phyloP scores from a whole-genome alignment of 345 rosid species.

The Populus tremula region DNA sequence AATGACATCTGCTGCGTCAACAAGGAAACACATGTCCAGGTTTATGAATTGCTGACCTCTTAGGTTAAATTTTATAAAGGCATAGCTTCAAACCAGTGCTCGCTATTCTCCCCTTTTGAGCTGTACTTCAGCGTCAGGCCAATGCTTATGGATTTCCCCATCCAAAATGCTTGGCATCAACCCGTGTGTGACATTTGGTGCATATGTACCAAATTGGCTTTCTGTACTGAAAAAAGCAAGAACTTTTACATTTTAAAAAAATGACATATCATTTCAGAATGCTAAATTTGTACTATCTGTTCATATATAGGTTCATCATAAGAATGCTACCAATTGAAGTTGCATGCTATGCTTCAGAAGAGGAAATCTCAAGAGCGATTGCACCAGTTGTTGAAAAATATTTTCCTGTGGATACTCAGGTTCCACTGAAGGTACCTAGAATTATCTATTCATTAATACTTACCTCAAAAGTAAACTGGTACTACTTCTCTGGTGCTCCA shows the following conservation, averaged over 20 bases:
- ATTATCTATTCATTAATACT: background rate
- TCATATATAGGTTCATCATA: constrained; percentile 60
- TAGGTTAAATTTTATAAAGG: background rate
- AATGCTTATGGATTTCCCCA: background rate
- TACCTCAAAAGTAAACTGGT: background rate
- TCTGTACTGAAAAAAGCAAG: background rate
- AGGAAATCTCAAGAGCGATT: constrained; percentile 81
- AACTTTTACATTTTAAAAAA: background rate
- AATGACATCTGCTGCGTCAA: constrained; percentile 78
- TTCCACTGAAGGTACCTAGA: constrained; percentile 56
- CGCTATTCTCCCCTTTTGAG: background rate
- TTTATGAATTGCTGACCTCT: constrained; percentile 21
- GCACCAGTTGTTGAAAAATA: constrained; percentile 62
- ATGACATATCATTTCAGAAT: background rate
- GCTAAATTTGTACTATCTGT: constrained; percentile 1
- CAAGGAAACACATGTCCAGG: constrained; percentile 95
- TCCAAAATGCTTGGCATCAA: background rate
- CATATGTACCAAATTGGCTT: background rate
- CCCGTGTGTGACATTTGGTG: background rate
- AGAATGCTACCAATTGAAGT: constrained; percentile 87
- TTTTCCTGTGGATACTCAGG: constrained; percentile 70
- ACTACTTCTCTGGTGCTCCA: background rate
- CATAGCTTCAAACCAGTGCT: background rate
- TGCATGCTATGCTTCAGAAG: constrained; percentile 92
- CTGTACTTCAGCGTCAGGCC: background rate